Base-by-base conservation (phyloP, 805 yeast species). In the Kuraishia ogatae region DNA sequence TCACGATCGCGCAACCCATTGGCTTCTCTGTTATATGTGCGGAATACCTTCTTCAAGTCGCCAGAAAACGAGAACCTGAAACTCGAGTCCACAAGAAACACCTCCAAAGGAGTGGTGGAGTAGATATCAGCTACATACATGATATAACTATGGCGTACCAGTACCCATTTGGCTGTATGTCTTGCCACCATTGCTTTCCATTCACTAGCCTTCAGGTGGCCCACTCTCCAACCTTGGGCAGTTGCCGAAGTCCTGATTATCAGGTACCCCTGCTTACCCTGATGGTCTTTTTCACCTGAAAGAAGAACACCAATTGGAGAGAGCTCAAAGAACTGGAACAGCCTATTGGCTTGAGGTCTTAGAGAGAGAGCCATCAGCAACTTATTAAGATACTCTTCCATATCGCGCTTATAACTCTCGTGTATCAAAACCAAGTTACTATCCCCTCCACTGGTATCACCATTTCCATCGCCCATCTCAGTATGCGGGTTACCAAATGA, bases 151-250 rank as follows among this genome's bases (percentile, higher is more conserved):
- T 84, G 86, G 56, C 98, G 79, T 1, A 94, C 82, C 55, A 94
- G 71, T 59, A 90, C 83, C 99, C 99, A 94, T 68, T 94, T 94
- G 48, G 84, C 85, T 0, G 96, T 85, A 61, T 96, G 93, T 69
- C 99, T 83, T 59, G 82, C 84, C 53, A 93, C 87, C 97, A 94
- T 90, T 43, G 89, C 91, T 60, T 82, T 80, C 62, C 90, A 73
- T 63, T 89, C 97, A 58, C 83, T 80, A 7, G 89, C 82, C 58
- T 81, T 83, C 69, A 90, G 82, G 65, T 93, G 97, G 2, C 94
- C 88, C 5, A 93, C 97, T 61, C 96, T 77, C 98, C 99, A 94
- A 2, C 99, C 98, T 66, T 90, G 96, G 0, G 91, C 78, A 58
- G 82, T 83, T 0, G 98, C 93, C 0, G 90, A 83, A 0, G 97